A percentile compares a stretch with the other conserved stretches of the same genome.
These are phyloP conservation scores for Salix caprea DNA, from an alignment of 345 rosid species.

Conservation along the genomic window DNA sequence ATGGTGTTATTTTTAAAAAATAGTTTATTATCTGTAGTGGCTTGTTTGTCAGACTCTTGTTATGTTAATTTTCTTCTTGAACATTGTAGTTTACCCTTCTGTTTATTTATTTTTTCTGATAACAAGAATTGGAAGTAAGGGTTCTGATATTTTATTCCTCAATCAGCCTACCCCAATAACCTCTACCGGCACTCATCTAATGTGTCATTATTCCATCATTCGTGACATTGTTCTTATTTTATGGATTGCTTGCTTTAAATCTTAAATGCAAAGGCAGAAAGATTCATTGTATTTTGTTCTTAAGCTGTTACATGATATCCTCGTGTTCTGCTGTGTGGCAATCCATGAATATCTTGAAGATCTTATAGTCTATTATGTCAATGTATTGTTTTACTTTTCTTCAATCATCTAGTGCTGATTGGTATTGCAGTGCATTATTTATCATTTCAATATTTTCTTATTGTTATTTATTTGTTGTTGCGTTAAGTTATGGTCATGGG, in stretches of 20 bases:
- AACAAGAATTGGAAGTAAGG: not conserved
- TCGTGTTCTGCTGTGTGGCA: not conserved
- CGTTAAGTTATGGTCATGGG: not conserved
- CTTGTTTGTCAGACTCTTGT: not conserved
- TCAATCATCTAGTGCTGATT: not conserved
- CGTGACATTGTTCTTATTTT: not conserved
- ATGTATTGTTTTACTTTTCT: not conserved
- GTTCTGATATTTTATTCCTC: not conserved
- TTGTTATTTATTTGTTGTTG: not conserved
- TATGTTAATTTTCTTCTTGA: not conserved
- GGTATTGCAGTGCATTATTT: not conserved
- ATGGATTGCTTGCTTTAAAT: not conserved
- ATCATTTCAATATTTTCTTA: not conserved
- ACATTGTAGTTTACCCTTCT: not conserved
- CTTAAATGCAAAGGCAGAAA: not conserved
- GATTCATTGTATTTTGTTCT: not conserved
- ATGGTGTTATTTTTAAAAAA: not conserved
- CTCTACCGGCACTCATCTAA: not conserved
- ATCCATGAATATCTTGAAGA: not conserved
- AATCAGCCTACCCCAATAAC: not conserved
- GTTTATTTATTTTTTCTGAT: not conserved
- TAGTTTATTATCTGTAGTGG: not conserved
- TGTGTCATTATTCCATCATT: not conserved
- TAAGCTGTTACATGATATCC: not conserved
- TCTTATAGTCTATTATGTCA: not conserved